Evolutionary conservation across 768 basidiomycete species (phyloP), one percentile per base, ranked within the genome.

Genomic region (Termitomyces eurrhizus): DNA sequence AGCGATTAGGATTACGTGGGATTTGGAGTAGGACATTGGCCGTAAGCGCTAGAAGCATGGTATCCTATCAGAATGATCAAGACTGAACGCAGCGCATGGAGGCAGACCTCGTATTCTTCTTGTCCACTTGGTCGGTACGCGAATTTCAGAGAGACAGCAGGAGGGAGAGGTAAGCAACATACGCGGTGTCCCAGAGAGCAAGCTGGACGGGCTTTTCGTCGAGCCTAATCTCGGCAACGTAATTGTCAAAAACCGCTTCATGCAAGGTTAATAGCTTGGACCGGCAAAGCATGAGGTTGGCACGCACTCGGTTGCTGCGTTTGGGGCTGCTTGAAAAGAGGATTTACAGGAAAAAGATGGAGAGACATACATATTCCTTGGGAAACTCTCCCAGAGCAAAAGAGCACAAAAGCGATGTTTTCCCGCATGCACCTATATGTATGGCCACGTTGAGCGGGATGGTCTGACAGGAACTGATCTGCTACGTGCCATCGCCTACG

Each of bases 181-280:
- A 97, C 95, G 97, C 97, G 57, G 97, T 98, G 82, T 99, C 97
- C 97, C 97, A 98, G 48, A 98, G 77, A 45, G 97, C 96, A 60
- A 98, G 76, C 73, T 98, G 95, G 18, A 99, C 93, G 41, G 95
- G 93, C 75, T 98, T 98, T 65, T 95, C 95, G 74, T 99, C 97
- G 56, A 99, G 80, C 66, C 93, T 82, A 69, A 99, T 98, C 80
- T 99, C 97, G 51, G 97, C 96, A 65, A 98, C 96, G 76, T 96
- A 98, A 71, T 98, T 99, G 75, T 98, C 95, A 69, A 98, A 98
- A 54, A 98, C 90, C 65, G 95, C 95, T 95, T 73, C 42, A 62
- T 37, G n/a, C 53, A 56, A 62, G 36, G 52, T 68, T 37, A 65
- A 64, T 62, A 57, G 63, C 52, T 57, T 56, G 48, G 35, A 62